Evolutionary conservation across 176 grass and related monocot genomes (phyloP).

Genomic region (Aegilops bicornis): DNA sequence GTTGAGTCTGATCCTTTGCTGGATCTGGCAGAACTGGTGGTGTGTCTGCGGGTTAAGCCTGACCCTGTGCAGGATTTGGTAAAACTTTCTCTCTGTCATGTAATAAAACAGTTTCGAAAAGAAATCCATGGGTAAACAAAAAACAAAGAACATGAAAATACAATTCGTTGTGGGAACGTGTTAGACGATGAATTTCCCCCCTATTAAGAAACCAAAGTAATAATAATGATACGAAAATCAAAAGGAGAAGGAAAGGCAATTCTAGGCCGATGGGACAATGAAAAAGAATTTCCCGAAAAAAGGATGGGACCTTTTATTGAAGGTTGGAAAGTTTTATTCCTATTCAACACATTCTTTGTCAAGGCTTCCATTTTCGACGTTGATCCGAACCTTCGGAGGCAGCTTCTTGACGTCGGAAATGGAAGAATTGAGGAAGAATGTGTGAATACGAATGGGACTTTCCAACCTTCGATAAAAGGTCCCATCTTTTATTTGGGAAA

Average conservation of each 20-base stretch:
- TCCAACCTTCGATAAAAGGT: too few relatives aligned
- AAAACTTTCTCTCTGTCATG: neutral
- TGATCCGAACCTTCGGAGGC: neutral
- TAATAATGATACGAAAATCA: neutral
- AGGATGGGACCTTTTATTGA: neutral
- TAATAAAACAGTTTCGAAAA: too few relatives aligned
- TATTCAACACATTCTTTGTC: neutral
- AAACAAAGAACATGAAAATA: too few relatives aligned
- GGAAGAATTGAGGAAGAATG: too few relatives aligned
- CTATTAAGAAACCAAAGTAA: neutral
- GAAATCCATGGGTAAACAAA: too few relatives aligned
- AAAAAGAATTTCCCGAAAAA: neutral
- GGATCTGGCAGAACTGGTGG: neutral
- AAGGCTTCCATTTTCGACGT: neutral
- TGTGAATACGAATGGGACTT: too few relatives aligned
- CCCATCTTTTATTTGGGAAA: too few relatives aligned
- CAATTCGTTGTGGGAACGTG: too few relatives aligned
- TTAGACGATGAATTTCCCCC: neutral
- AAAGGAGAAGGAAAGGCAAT: neutral
- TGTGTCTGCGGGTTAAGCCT: neutral
- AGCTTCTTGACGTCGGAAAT: too few relatives aligned
- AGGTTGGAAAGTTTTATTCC: neutral
- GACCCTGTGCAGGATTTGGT: neutral
- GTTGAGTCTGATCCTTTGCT: too few relatives aligned
- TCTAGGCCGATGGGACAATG: neutral